phyloP scores from a whole-genome alignment of 2,329 filamentous ascomycete species.

The Talaromyces sp. region DNA sequence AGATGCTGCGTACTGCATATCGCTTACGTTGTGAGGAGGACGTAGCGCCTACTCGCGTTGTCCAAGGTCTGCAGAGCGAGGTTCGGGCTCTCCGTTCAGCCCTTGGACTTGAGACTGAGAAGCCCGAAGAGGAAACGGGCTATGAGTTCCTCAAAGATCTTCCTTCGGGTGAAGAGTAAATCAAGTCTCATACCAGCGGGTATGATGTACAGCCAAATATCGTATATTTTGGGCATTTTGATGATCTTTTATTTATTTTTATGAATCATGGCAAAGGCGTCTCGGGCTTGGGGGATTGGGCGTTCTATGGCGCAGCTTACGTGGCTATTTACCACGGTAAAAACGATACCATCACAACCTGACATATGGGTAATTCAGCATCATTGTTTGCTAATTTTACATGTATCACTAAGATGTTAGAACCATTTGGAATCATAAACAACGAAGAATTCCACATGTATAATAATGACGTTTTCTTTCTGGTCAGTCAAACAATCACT shows the following conservation, averaged over 20 bases:
- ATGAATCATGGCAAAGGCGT: slow-evolving; percentile 3
- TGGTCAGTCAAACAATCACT: slow-evolving; percentile 4
- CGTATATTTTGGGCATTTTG: background rate
- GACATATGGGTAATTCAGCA: background rate
- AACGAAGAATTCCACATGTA: background rate
- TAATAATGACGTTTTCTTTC: background rate
- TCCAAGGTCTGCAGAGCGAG: slow-evolving; percentile 45
- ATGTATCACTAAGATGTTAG: background rate
- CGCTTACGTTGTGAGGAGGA: slow-evolving; percentile 46
- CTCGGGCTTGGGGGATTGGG: background rate
- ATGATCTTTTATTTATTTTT: background rate
- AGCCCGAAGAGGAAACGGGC: slow-evolving; percentile 45
- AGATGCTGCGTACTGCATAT: slow-evolving; percentile 46
- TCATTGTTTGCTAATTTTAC: background rate
- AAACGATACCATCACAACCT: background rate
- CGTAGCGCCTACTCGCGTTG: slow-evolving; percentile 37
- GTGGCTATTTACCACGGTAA: background rate
- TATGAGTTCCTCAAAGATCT: slow-evolving; percentile 45
- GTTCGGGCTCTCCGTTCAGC: slow-evolving; percentile 44
- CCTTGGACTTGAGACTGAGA: slow-evolving; percentile 44
- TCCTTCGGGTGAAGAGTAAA: slow-evolving; percentile 28
- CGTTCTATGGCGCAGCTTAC: background rate
- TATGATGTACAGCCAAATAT: background rate
- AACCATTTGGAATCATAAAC: background rate
- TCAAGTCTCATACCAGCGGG: background rate